phyloP scores from a whole-genome alignment of 2,329 filamentous ascomycete species.

The Cercospora sp. region DNA sequence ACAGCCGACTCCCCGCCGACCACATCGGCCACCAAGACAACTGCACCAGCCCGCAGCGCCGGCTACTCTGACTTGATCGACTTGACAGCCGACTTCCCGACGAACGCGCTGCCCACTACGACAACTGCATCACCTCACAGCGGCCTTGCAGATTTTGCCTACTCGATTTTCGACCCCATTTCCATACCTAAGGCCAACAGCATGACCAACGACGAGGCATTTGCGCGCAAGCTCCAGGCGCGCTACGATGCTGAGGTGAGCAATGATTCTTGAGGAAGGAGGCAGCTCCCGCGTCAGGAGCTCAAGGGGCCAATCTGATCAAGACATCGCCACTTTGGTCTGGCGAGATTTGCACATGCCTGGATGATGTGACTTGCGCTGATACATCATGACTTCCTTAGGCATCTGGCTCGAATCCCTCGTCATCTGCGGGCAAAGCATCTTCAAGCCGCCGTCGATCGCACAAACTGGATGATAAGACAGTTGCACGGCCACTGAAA shows the following conservation, averaged over 20 bases:
- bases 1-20: constrained; percentile 10
- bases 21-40: background rate
- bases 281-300: background rate
- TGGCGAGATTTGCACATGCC: background rate
- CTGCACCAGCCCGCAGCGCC: background rate
- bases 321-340: background rate
- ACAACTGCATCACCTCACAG: background rate
- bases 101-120: background rate
- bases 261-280: no score
- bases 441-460: background rate
- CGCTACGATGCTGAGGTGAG: constrained; percentile 9
- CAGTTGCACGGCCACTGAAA: background rate
- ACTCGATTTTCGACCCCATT: background rate
- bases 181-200: background rate
- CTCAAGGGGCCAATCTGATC: background rate
- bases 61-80: background rate
- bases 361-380: background rate
- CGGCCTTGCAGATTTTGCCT: background rate
- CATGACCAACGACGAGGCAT: constrained; percentile 12
- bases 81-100: background rate
- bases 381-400: background rate
- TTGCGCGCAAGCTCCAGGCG: constrained; percentile 14
- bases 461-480: background rate
- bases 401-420: background rate
- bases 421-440: background rate